Evolutionary conservation across 257 asterid genomes (phyloP).

Genomic region (Nicotiana sylvestris): DNA sequence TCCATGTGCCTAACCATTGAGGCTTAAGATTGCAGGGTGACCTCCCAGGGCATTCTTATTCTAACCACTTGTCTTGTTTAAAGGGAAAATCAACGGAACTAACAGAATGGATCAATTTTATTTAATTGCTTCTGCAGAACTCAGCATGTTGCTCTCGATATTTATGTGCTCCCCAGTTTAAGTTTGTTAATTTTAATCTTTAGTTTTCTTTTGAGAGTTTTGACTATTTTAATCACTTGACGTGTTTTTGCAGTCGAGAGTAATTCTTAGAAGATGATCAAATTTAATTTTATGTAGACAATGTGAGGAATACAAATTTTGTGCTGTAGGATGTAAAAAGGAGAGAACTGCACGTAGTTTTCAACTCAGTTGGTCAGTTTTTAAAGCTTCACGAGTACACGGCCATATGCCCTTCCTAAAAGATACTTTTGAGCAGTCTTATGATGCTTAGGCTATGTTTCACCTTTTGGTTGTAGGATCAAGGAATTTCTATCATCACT

Average conservation of each 20-base stretch:
- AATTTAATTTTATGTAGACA: neutral
- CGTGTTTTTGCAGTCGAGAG: neutral
- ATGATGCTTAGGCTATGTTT: neutral
- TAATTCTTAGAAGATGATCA: neutral
- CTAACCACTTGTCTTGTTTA: neutral
- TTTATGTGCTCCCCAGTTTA: neutral
- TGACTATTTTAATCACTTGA: neutral
- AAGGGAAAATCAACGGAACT: neutral
- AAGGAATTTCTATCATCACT: slow-evolving; percentile 62
- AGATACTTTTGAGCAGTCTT: neutral
- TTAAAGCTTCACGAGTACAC: neutral
- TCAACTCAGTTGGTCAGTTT: neutral
- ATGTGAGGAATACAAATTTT: neutral
- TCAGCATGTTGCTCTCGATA: neutral
- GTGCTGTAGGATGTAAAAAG: neutral
- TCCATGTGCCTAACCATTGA: neutral
- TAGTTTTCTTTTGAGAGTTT: neutral
- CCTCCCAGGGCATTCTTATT: neutral
- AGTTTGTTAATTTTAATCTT: neutral
- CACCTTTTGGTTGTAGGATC: slow-evolving; percentile 49
- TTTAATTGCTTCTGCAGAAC: neutral
- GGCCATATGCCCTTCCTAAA: neutral
- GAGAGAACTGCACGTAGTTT: neutral
- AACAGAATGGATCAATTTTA: neutral
- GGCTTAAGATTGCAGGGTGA: neutral